phyloP scores from a whole-genome alignment of 1,139 yeast species.

The Geotrichum bryndzae region DNA sequence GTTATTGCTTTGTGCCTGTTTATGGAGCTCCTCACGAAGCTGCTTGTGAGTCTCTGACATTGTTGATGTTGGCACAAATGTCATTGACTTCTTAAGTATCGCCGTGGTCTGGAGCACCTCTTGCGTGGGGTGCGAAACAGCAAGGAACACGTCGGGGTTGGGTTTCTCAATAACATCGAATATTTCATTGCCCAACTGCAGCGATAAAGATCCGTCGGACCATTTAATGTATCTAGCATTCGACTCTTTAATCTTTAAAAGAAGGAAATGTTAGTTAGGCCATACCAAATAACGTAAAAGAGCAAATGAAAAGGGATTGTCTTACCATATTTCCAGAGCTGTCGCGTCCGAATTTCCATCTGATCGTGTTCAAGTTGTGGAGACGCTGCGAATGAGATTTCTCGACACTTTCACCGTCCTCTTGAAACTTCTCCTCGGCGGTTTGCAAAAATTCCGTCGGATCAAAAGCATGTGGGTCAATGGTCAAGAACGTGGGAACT shows the following conservation, averaged over 20 bases:
- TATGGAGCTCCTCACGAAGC: conserved; percentile 70
- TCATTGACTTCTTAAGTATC: conserved; percentile 49
- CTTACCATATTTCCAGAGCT: conserved; percentile 48
- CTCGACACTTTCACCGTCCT: conserved; percentile 44
- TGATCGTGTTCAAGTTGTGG: conserved; percentile 71
- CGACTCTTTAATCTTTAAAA: conserved; percentile 52
- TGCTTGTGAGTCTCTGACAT: conserved; percentile 73
- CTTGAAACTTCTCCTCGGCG: conserved; percentile 23
- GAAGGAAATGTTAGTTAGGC: not conserved
- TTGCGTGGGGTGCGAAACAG: conserved; percentile 63
- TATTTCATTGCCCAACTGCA: conserved; percentile 80
- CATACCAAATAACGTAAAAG: not conserved
- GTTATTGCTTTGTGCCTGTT: conserved; percentile 51
- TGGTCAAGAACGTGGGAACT: conserved; percentile 73
- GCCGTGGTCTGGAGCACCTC: conserved; percentile 56
- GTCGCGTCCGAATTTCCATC: conserved; percentile 83
- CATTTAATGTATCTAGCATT: conserved; percentile 87
- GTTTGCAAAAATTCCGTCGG: conserved; percentile 53
- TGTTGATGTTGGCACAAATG: conserved; percentile 83
- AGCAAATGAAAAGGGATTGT: not conserved
- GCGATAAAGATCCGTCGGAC: conserved; percentile 86
- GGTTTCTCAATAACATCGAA: conserved; percentile 67
- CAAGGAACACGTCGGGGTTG: conserved; percentile 67
- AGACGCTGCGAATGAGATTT: conserved; percentile 48
- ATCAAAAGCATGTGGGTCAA: conserved; percentile 85